Conservation (phyloP, 2,329 filamentous ascomycete genomes). For the Cadophora gregata region DNA sequence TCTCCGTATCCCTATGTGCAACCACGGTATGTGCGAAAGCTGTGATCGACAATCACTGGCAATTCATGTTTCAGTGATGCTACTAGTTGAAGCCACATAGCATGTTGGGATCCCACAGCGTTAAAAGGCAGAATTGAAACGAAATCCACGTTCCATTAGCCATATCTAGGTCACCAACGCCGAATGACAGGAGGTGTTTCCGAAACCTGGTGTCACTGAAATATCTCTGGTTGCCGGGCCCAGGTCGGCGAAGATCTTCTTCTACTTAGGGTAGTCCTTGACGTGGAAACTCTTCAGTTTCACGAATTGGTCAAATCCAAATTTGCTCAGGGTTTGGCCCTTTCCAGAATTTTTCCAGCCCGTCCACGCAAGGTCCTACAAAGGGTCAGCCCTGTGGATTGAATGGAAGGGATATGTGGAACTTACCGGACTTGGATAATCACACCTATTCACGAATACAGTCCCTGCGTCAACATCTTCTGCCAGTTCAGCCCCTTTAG, state of each 20-base stretch:
- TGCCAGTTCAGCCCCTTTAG: slow-evolving; percentile 75
- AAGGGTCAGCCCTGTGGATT: slow-evolving; percentile 36
- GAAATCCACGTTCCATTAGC: slow-evolving; percentile 16
- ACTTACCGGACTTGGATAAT: slow-evolving; percentile 89
- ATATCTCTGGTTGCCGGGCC: slow-evolving; percentile 6
- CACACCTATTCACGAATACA: slow-evolving; percentile 93
- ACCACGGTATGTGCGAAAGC: slow-evolving; percentile 15
- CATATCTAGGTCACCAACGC: slow-evolving; percentile 19
- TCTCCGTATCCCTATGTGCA: slow-evolving; percentile 22
- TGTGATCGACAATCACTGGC: slow-evolving; percentile 1
- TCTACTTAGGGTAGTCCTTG: slow-evolving; percentile 73
- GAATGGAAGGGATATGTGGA: slow-evolving; percentile 5
- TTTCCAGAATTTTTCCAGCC: slow-evolving; percentile 98
- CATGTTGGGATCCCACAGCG: slow-evolving; percentile 10
- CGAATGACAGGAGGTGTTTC: slow-evolving; percentile 11
- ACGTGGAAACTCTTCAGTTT: slow-evolving; percentile 96
- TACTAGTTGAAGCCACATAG: slow-evolving; percentile 4
- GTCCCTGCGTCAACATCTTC: slow-evolving; percentile 89
- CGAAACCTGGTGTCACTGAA: slow-evolving; percentile 27
- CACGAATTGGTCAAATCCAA: slow-evolving; percentile 94
- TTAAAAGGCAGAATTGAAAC: slow-evolving; percentile 14
- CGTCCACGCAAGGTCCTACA: slow-evolving; percentile 89
- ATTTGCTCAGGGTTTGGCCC: slow-evolving; percentile 85
- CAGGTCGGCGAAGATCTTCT: slow-evolving; percentile 19
- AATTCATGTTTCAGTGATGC: slow-evolving; percentile 5